Base-by-base conservation (phyloP, 768 basidiomycete species). In the Boletus patriciae region DNA sequence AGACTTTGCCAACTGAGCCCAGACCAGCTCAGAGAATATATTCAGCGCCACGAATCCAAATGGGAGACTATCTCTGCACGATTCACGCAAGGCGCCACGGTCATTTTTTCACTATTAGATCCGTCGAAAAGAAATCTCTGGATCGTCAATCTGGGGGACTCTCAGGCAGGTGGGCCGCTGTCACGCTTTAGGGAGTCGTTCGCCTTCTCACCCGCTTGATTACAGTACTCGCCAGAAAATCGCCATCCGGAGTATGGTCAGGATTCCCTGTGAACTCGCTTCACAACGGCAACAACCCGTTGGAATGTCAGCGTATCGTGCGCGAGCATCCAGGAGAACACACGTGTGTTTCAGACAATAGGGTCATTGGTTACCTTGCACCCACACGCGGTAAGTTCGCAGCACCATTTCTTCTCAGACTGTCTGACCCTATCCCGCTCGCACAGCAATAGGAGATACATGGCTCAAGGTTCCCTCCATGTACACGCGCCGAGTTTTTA, bases 301-400 rank as follows among this genome's bases (percentile, higher is more conserved):
- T 34, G 10, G 74, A 74, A 52, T 31, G 59, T 3, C 60, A 60
- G 46, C 70, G 73, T 12, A 62, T 74, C 50, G 46, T 38, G 41
- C 64, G 55, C 48, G 71, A 75, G 43, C 74, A 74, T 44, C 57
- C 66, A 38, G 69, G 69, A 42, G 73, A 74, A 54, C 60, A 36
- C 7, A 43, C 61, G 21, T 74, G 73, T 46, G 56, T 74, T 50
- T 46, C 59, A 18, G 66, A 67, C 37, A 64, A 67, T 54, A 71
- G 73, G 54, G 75, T 74, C 47, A 54, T 74, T n/a, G 73, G 75
- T 38, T 75, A 73, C 57, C 63, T 74, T 21, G 71, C 74, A 38
- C 75, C 74, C 31, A 76, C 73, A 38, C 69, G 75, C 51, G 73
- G 75, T 74, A 58, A 59, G 65, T 55, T 50, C 45, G 50, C 45